A percentile compares a stretch with the other conserved stretches of the same genome.
Conservation (phyloP, 2,329 filamentous ascomycete genomes). For the Xylariales sp. region DNA sequence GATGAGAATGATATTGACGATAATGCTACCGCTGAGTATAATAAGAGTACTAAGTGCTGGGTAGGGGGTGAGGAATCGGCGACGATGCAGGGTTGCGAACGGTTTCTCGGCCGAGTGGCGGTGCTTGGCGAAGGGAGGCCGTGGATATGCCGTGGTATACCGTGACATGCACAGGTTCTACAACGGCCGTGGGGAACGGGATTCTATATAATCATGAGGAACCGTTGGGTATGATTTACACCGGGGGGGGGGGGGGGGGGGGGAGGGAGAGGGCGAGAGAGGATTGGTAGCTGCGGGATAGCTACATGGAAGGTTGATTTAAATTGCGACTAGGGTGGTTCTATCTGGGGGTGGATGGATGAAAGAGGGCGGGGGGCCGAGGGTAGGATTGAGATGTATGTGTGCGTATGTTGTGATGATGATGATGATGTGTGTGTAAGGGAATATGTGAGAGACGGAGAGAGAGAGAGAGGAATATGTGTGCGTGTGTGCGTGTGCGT, state of each 20-base stretch:
- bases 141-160: not conserved
- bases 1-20: not conserved
- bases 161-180: not conserved
- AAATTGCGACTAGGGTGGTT: constrained; percentile 17
- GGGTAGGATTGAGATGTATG: constrained; percentile 10
- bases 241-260: not conserved
- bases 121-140: constrained; percentile 13
- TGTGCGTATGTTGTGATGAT: not conserved
- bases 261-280: not conserved
- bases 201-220: constrained; percentile 20
- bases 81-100: constrained; percentile 23
- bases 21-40: not conserved
- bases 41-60: constrained; percentile 20
- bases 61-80: constrained; percentile 15
- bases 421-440: not conserved
- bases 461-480: not conserved
- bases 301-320: constrained; percentile 2
- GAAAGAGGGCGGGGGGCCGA: not conserved
- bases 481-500: too few species aligned
- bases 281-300: not conserved
- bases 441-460: not conserved
- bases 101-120: constrained; percentile 37
- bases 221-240: constrained; percentile 31
- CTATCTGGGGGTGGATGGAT: not conserved
- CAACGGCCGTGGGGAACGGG: constrained; percentile 6